Evolutionary conservation across 176 grass and related monocot species (phyloP).

Genomic region (Avena eriantha): DNA sequence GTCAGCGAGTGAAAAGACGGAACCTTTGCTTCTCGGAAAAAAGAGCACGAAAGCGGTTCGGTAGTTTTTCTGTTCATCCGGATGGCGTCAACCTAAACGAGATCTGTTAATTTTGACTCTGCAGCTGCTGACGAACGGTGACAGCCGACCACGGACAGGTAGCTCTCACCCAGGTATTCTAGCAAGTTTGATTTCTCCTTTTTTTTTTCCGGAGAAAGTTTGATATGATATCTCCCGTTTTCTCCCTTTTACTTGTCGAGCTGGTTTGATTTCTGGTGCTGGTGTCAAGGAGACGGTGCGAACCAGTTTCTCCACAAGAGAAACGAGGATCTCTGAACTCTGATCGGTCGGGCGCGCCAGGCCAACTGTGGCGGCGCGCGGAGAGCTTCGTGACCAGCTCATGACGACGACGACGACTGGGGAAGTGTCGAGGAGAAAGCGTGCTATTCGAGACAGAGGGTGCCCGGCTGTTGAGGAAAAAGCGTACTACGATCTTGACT

Average conservation of each 20-base stretch:
- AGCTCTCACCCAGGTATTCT: too few species aligned
- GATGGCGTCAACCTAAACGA: neutral
- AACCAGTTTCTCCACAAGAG: neutral
- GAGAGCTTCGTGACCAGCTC: neutral
- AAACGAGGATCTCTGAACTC: neutral
- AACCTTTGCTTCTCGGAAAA: neutral
- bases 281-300: neutral
- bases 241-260: too few species aligned
- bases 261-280: too few species aligned
- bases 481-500: slow-evolving; percentile 40
- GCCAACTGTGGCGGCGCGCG: neutral
- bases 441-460: neutral
- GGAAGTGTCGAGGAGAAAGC: neutral
- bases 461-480: neutral
- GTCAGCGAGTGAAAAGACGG: slow-evolving; percentile 1
- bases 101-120: neutral
- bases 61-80: neutral
- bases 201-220: too few species aligned
- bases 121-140: too few species aligned
- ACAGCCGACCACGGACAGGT: too few species aligned
- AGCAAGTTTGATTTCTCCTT: too few species aligned
- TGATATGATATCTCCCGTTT: too few species aligned
- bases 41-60: neutral
- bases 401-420: neutral
- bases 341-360: too few species aligned